Conservation (phyloP, 257 asterid species). For the Nicotiana obtusifolia region DNA sequence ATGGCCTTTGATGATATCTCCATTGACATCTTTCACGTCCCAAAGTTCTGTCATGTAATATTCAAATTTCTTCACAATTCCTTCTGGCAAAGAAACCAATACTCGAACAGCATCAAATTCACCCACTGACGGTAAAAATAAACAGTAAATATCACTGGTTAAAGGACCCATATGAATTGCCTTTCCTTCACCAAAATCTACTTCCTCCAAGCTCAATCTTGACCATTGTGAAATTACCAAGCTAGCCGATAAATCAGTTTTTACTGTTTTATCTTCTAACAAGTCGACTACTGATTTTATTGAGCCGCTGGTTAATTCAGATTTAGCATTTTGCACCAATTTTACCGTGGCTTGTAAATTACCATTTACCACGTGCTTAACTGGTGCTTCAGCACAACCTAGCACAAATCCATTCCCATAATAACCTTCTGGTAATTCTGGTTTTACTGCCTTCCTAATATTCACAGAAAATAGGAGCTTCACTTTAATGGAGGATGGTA, state of each 20-base stretch:
- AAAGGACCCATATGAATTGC: conserved; percentile 70
- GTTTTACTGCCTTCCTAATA: conserved; percentile 29
- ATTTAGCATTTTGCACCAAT: conserved; percentile 58
- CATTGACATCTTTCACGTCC: conserved; percentile 17
- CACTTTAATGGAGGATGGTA: conserved; percentile 28
- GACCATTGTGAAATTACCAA: conserved; percentile 86
- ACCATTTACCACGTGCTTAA: conserved; percentile 28
- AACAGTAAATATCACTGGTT: conserved; percentile 62
- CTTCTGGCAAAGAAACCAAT: conserved; percentile 63
- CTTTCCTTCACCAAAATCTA: conserved; percentile 78
- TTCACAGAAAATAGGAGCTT: conserved; percentile 61
- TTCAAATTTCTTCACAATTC: conserved; percentile 42
- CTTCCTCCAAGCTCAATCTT: conserved; percentile 61
- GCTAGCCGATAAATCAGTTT: conserved; percentile 43
- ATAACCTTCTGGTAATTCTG: conserved; percentile 46
- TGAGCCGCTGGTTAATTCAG: conserved; percentile 22
- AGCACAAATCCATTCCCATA: conserved; percentile 77
- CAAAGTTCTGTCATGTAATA: conserved; percentile 48
- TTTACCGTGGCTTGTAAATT: conserved; percentile 45
- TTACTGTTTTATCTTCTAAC: conserved; percentile 35
- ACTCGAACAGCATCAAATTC: conserved; percentile 46
- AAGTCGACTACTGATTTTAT: conserved; percentile 51
- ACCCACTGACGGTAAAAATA: conserved; percentile 53
- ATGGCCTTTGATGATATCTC: conserved; percentile 24
- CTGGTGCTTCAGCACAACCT: conserved; percentile 61